phyloP scores from a whole-genome alignment of 2,329 filamentous ascomycete genomes.

The Anthostomella pinea region DNA sequence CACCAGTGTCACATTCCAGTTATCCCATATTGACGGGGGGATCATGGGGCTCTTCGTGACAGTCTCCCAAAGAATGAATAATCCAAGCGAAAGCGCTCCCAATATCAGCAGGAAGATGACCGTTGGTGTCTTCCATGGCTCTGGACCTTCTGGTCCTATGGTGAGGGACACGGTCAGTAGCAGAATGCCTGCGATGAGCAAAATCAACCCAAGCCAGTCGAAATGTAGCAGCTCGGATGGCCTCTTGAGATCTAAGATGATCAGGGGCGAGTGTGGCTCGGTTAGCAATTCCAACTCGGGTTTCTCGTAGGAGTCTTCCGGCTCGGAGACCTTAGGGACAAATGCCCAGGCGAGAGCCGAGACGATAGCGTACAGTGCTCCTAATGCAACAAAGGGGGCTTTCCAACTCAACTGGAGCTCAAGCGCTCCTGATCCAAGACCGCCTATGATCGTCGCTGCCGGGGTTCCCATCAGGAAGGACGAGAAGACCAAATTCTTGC shows the following conservation, averaged over 20 bases:
- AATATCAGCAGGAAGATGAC: constrained; percentile 32
- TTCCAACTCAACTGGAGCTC: constrained; percentile 29
- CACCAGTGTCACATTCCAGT: constrained; percentile 29
- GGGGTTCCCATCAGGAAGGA: constrained; percentile 34
- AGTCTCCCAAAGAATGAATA: constrained; percentile 32
- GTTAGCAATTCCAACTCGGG: constrained; percentile 16
- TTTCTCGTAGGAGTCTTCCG: constrained; percentile 14
- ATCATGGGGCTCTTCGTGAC: constrained; percentile 32
- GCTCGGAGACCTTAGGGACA: constrained; percentile 27
- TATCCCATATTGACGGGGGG: constrained; percentile 29
- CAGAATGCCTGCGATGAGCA: constrained; percentile 29
- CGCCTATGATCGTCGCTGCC: constrained; percentile 32
- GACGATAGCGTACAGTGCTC: constrained; percentile 27
- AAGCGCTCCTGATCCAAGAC: constrained; percentile 32
- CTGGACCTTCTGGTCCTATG: constrained; percentile 30
- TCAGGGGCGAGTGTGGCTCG: constrained; percentile 17
- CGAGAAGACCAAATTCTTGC: constrained; percentile 32
- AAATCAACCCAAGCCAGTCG: constrained; percentile 30
- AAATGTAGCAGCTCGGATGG: constrained; percentile 22
- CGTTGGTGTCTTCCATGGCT: constrained; percentile 33
- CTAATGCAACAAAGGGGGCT: constrained; percentile 31
- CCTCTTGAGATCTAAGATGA: constrained; percentile 15
- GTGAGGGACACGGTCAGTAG: constrained; percentile 31
- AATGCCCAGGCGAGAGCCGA: constrained; percentile 25
- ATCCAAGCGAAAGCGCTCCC: constrained; percentile 28